Base-by-base conservation (phyloP, 371 early-diverging fungal species). In the Batkoa obscura region DNA sequence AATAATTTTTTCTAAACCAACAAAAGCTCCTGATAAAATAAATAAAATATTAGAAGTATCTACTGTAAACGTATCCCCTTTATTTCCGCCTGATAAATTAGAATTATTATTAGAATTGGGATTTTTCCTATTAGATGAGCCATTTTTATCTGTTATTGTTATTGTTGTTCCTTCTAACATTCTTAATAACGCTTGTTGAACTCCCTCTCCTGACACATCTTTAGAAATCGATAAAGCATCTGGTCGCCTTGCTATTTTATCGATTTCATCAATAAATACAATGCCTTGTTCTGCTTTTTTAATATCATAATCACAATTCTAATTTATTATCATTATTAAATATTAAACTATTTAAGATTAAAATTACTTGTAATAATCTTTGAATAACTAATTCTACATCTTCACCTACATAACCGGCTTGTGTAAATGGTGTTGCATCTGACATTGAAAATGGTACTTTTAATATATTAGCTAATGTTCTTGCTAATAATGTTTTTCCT, bases 371-470 rank as follows among this genome's bases (percentile, higher is more conserved):
- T 37, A 92, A 65, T 32, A 92, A 64, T 33, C 92, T 71, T 57
- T 83, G 82, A 48, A 92, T 86, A 17, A 87, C 86, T 12, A 78
- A 64, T 62, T 92, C 93, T 13, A 91, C 90, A 67, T 92, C 93
- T 58, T 90, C 93, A 38, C 93, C 93, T 13, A 91, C 92, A 64
- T 92, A 92, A 3, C 93, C 93, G 5, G 92, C 86, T 58, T 89
- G 89, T 6, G 93, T 92, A 59, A 91, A 80, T 8, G 90, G 82
- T 0, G 90, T 91, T 2, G 93, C 93, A 63, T 92, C 93, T n/a
- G 83, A 84, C 72, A 88, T 84, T 0, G 88, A 86, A 59, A 89
- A 90, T 0, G 93, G 92, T 0, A 92, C 92, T 39, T 88, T 75
- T 35, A 92, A 73, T 1, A 88, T 70, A 57, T 86, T 75, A 17